phyloP scores from a whole-genome alignment of 2,329 filamentous ascomycete species.

The Xylaria sp. region DNA sequence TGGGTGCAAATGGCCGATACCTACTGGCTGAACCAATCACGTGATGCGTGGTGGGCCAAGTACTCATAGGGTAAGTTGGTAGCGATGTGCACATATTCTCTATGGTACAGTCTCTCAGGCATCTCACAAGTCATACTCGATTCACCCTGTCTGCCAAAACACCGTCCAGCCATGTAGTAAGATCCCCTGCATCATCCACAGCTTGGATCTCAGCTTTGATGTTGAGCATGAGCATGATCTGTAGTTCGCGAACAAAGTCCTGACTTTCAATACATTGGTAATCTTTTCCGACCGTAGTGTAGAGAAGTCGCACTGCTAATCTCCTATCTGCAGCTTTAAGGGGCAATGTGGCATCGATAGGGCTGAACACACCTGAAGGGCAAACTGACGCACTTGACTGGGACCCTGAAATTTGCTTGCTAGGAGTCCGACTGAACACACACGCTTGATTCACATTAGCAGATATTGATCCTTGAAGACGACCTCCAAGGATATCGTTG shows the following conservation, averaged over 20 bases:
- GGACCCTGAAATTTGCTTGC: not conserved
- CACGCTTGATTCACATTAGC: not conserved
- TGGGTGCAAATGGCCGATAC: not conserved
- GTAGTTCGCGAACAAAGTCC: constrained; percentile 66
- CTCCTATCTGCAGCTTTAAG: constrained; percentile 68
- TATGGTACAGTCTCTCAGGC: no score
- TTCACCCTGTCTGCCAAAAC: constrained; percentile 46
- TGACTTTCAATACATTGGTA: constrained; percentile 48
- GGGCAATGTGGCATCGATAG: constrained; percentile 41
- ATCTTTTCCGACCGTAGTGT: constrained; percentile 50
- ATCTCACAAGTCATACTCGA: not conserved
- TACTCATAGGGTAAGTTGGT: not conserved
- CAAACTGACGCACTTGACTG: not conserved
- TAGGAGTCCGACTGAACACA: not conserved
- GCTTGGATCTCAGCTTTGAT: constrained; percentile 82
- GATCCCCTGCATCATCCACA: constrained; percentile 65
- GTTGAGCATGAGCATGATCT: constrained; percentile 78
- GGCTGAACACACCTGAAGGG: not conserved
- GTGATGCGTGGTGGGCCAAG: constrained; percentile 31
- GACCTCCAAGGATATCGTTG: constrained; percentile 51
- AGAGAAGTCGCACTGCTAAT: constrained; percentile 65
- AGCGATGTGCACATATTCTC: no score
- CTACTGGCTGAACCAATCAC: constrained; percentile 35
- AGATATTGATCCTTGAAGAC: not conserved
- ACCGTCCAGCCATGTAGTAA: constrained; percentile 61